Base-by-base conservation (phyloP, 257 asterid genomes). In the Buddleja alternifolia region DNA sequence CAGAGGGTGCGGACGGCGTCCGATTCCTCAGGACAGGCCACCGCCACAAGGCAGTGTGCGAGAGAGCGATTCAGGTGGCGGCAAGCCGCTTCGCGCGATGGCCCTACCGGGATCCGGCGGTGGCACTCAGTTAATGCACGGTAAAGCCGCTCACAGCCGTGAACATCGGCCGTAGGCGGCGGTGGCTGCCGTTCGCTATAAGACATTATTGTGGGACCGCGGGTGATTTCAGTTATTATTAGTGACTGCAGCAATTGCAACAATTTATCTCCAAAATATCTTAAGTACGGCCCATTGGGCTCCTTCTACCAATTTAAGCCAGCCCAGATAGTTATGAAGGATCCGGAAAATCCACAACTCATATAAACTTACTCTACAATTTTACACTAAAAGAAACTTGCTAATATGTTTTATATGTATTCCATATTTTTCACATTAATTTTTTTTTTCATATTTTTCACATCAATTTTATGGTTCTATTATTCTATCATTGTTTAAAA, bases 1-100 rank as follows among this genome's bases (percentile, higher is more conserved):
- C 96, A 92, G 71, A 90, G 96, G 72, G 63, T 61, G 57, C 88
- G 85, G 56, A 92, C 97, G 34, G 93, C 93, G 55, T 83, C 96
- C 40, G 84, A 80, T 69, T 92, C 95, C 15, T 75, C 73, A 0
- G 93, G 98, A 60, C 97, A 92, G 34, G 81, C 85, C 44, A 67
- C 71, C 39, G 88, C 80, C 82, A 92, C 88, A 54, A 92, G 74
- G 71, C 98, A 92, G 80, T 82, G 78, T 10, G 97, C 98, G 17
- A 89, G 63, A 10, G 96, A 82, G 36, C 88, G 90, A 56, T 88
- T 92, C 66, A 89, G 80, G 78, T 85, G 96, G 77, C 92, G 92
- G 83, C 98, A 89, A 7, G 95, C 95, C 34, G 90, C 79, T 53
- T 83, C 85, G 12, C 98, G 83, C 58, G 82, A 67, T 19, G 72